These are phyloP conservation scores for Mycogone perniciosa DNA, from an alignment of 2,329 filamentous ascomycete species.

Conservation along the genomic window DNA sequence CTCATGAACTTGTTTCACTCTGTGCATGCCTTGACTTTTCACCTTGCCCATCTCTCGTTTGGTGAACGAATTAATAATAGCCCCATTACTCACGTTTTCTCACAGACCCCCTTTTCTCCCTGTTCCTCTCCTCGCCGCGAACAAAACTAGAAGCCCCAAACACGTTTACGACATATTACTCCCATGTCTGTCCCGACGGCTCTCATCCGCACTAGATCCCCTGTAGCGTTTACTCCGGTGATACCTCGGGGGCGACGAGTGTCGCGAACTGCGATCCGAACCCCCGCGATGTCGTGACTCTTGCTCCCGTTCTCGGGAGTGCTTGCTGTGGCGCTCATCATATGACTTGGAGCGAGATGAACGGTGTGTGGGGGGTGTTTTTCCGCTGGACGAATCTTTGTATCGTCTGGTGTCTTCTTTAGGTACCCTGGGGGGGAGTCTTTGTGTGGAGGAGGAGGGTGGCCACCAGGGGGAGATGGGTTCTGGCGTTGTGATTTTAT, in stretches of 20 bases:
- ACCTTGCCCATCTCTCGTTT: no score
- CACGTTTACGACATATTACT: neutral
- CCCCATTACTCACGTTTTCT: no score
- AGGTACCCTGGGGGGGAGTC: conserved; percentile 5
- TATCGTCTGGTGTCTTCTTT: conserved; percentile 8
- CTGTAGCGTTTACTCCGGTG: neutral
- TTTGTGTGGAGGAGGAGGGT: neutral
- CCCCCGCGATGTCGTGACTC: no score
- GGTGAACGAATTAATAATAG: no score
- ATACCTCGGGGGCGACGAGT: neutral
- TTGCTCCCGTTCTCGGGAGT: neutral
- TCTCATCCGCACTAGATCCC: neutral
- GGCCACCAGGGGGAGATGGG: neutral
- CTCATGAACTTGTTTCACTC: no score
- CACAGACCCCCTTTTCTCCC: no score
- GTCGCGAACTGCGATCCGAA: no score
- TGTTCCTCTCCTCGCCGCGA: no score
- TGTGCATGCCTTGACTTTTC: no score
- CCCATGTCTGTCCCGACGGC: neutral
- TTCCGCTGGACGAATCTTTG: conserved; percentile 7
- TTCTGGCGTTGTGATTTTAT: neutral
- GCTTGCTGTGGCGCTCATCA: neutral
- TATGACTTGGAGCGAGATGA: neutral
- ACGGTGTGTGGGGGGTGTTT: neutral
- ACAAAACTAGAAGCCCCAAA: no score